phyloP scores from a whole-genome alignment of 2,329 filamentous ascomycete genomes.

The Thelonectria olida region DNA sequence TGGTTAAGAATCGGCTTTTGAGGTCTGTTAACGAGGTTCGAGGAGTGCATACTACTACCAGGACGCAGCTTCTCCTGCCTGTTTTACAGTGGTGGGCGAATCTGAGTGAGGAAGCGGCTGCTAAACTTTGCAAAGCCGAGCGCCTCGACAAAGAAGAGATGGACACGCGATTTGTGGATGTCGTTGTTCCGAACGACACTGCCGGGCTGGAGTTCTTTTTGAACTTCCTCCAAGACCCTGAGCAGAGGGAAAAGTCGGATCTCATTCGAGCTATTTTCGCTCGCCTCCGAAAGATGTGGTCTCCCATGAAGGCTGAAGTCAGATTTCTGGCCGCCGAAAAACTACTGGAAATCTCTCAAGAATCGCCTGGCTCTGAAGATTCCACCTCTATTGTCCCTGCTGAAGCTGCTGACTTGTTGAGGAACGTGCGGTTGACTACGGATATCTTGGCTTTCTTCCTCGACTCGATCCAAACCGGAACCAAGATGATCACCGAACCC shows the following conservation, averaged over 20 bases:
- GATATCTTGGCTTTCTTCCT: constrained; percentile 77
- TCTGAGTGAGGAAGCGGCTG: constrained; percentile 60
- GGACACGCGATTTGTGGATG: constrained; percentile 57
- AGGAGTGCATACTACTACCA: constrained; percentile 72
- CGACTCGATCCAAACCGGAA: constrained; percentile 76
- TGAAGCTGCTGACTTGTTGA: constrained; percentile 77
- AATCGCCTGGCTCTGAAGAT: constrained; percentile 45
- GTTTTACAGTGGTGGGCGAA: constrained; percentile 75
- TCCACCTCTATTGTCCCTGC: constrained; percentile 53
- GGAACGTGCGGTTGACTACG: constrained; percentile 77
- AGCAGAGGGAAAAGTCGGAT: constrained; percentile 51
- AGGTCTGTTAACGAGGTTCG: constrained; percentile 77
- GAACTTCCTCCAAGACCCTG: constrained; percentile 53
- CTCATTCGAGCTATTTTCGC: constrained; percentile 73
- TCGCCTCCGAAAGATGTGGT: constrained; percentile 77
- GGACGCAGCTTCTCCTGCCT: constrained; percentile 81
- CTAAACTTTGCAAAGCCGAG: constrained; percentile 51
- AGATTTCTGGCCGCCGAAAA: constrained; percentile 68
- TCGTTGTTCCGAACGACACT: constrained; percentile 63
- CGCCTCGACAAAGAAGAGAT: constrained; percentile 53
- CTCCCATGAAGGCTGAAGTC: constrained; percentile 71
- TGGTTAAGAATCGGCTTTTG: constrained; percentile 78
- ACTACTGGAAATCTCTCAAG: constrained; percentile 70
- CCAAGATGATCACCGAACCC: constrained; percentile 75
- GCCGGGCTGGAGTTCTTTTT: constrained; percentile 63